Base-by-base conservation (phyloP, 2,329 filamentous ascomycete genomes). In the Cladosporium sp. region DNA sequence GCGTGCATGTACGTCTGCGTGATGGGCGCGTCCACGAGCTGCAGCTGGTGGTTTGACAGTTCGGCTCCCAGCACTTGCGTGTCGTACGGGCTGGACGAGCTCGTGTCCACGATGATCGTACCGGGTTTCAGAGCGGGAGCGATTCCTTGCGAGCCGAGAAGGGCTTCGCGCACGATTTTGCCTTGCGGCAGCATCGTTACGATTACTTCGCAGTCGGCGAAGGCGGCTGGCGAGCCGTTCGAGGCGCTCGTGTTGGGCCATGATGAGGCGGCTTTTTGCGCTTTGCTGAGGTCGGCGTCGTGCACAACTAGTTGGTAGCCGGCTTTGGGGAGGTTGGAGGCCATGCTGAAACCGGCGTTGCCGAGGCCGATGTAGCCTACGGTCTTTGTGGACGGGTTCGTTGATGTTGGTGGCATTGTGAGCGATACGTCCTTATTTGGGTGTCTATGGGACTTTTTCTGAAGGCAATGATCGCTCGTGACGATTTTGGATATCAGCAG, bases 1-100 rank as follows among this genome's bases (percentile, higher is more conserved):
- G 64, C 66, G 54, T 68, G 65, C 55, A 68, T 64, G 51, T 64
- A 64, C 9, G 66, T 67, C 39, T 70, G 67, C 2, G 66, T 69
- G 34, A 69, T 66, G 22, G 67, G 66, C 5, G 62, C 60, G 44
- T 70, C 67, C 30, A 70, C 59, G 2, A 70, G 62, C 24, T 59
- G 57, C 27, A 70, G 54, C 4, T 63, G 54, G 18, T 62, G 60
- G 29, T 58, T 54, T 7, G 54, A 61, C 15, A 69, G 59, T 38
- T 68, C 65, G 20, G 58, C 56, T 5, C 65, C 66, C 1, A 68
- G 55, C 9, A 55, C 59, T 22, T 62, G 61, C 1, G 67, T 68
- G 43, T 68, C 63, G 50, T 67, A 68, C 8, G 67, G 66, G 1
- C 63, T 65, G 8, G 64, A 68, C 13, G 65, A 68, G 47, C 62